A percentile compares a stretch with the other conserved stretches of the same genome.
These are phyloP conservation scores for Jimgerdemannia lactiflua DNA, from an alignment of 192 early-diverging fungal genomes.

Conservation along the genomic window DNA sequence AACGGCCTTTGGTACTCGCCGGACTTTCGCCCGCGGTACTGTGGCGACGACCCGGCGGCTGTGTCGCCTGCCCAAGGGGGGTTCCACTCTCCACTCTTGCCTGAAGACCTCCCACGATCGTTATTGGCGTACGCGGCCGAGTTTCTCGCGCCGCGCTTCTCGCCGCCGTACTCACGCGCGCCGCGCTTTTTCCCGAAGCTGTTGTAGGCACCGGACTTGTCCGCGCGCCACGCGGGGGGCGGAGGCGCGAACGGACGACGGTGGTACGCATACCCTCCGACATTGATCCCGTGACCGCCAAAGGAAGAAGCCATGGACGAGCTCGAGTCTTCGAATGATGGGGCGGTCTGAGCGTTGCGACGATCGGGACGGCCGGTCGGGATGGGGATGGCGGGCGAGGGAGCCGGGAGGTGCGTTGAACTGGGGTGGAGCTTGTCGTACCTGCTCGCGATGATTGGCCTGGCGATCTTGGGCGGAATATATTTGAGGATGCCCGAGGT, in stretches of 20 bases:
- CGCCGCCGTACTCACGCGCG: background rate
- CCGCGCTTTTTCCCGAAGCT: background rate
- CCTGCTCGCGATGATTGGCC: background rate
- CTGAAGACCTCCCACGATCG: background rate
- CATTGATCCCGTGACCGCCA: slow-evolving; percentile 11
- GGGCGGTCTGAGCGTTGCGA: background rate
- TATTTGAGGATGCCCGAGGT: slow-evolving; percentile 2
- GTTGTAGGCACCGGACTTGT: background rate
- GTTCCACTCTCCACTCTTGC: background rate
- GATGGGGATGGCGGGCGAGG: background rate
- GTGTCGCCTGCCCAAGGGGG: background rate
- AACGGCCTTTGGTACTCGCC: background rate
- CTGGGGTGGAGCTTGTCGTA: background rate
- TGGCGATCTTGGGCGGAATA: slow-evolving; percentile 4
- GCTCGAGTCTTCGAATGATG: background rate
- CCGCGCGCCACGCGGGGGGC: slow-evolving; percentile 9
- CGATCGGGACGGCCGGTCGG: background rate
- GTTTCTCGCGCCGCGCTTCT: background rate
- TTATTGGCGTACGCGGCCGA: background rate
- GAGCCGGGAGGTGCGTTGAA: background rate
- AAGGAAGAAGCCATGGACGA: slow-evolving; percentile 7
- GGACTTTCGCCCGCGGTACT: background rate
- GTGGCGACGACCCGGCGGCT: background rate
- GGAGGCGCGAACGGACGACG: slow-evolving; percentile 15
- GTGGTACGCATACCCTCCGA: slow-evolving; percentile 7